Evolutionary conservation across 208 protist genomes (phyloP), one percentile per base, ranked within the genome.

Genomic region (Leishmania gerbilli): DNA sequence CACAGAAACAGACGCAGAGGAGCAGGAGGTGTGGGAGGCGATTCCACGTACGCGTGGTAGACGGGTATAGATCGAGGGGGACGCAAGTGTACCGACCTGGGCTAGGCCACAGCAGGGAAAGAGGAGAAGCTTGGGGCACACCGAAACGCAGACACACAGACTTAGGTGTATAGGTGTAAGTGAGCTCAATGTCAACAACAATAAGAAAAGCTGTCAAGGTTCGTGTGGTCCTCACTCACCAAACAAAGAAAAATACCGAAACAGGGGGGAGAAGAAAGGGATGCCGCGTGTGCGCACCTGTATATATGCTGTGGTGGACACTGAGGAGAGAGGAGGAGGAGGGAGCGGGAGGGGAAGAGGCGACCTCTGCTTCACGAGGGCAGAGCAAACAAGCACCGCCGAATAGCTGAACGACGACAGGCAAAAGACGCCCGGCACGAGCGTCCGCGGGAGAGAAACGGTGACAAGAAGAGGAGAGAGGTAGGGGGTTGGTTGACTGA

Each of bases 41-140:
- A 67, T 45, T 34, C 11, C 64, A 4, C 31, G 64, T n/a, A 8
- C 51, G 51, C 2, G 31, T n/a, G 64, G 21, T 19, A 40, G 15
- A 75, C n/a, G 76, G 68, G 71, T 58, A 79, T 45, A 85, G 27
- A 76, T 8, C 79, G 45, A 79, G 24, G 76, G 55, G 27, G 37
- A 58, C 7, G 58, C 56, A 62, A 24, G 56, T 31, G 56, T 62
- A 62, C 56, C 31, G 56, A 62, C 6, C 24, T 62, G 56, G 24
- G 0, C 17, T 4, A 62, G 8, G 13, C 24, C 56, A 62, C 37
- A 5, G 21, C n/a, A 56, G 71, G n/a, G 45, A n/a, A 21, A 49
- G 27, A 55, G 17, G n/a, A 31, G 56, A 62, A 31, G 56, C 5
- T 31, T 7, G 56, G 56, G 24, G 56, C 5, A 31, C 56, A 62